Percentiles rank a stretch among this genome's conserved stretches.
phyloP scores from a whole-genome alignment of 805 yeast species.

The Yarrowia osloensis region DNA sequence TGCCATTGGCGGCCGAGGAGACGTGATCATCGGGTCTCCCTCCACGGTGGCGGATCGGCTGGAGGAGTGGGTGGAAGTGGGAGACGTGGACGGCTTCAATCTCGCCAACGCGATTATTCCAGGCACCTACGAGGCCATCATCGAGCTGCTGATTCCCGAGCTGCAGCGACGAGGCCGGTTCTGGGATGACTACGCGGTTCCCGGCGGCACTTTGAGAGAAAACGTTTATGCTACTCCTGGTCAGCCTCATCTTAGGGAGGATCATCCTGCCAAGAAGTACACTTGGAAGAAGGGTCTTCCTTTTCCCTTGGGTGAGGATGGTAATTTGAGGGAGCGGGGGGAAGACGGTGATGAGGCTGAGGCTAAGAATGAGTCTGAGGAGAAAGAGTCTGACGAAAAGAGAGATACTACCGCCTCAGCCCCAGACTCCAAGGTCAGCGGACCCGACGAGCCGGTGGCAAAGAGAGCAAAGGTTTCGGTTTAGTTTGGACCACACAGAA shows the following conservation, averaged over 20 bases:
- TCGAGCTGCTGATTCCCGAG: slow-evolving; percentile 46
- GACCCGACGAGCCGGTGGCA: not conserved
- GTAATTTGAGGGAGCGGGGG: not conserved
- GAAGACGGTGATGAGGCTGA: not conserved
- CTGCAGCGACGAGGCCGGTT: slow-evolving; percentile 44
- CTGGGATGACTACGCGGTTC: slow-evolving; percentile 45
- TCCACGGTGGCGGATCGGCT: slow-evolving; percentile 47
- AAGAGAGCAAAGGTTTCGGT: slow-evolving; percentile 10
- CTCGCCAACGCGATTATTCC: slow-evolving; percentile 46
- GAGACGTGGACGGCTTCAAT: slow-evolving; percentile 51
- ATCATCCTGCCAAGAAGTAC: slow-evolving; percentile 35
- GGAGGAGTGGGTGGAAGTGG: slow-evolving; percentile 46
- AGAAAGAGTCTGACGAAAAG: too few relatives aligned
- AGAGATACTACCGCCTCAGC: too few relatives aligned
- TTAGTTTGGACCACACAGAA: not conserved
- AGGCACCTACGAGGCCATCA: slow-evolving; percentile 46
- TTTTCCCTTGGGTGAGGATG: slow-evolving; percentile 13
- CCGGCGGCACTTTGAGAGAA: slow-evolving; percentile 45
- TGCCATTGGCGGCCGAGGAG: slow-evolving; percentile 41
- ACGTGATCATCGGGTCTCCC: slow-evolving; percentile 45
- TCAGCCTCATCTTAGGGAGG: slow-evolving; percentile 31
- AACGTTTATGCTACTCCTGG: slow-evolving; percentile 38
- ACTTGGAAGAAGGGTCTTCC: slow-evolving; percentile 4
- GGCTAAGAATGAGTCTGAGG: not conserved
- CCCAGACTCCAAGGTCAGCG: too few relatives aligned